Conservation (phyloP, 169 alveolate species). For the Cyclospora cayetanensis region DNA sequence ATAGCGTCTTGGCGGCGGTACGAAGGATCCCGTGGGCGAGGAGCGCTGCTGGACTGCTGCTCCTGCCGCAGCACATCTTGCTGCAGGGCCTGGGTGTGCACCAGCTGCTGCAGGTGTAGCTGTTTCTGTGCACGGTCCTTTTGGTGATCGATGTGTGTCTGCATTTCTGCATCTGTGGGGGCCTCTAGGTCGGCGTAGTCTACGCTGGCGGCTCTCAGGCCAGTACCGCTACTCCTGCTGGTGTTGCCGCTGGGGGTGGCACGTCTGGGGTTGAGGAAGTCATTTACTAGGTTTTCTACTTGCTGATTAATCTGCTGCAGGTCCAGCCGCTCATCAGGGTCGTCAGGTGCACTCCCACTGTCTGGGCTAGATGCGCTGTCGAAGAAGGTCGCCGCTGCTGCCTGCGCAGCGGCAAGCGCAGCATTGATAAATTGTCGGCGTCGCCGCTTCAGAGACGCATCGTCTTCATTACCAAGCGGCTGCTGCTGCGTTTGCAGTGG, state of each 20-base stretch:
- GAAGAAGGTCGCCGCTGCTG: slow-evolving; percentile 45
- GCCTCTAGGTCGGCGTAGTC: not conserved
- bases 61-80: not conserved
- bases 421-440: slow-evolving; percentile 21
- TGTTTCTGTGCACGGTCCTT: not conserved
- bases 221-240: not conserved
- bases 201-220: slow-evolving; percentile 9
- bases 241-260: not conserved
- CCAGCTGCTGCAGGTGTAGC: not conserved
- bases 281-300: slow-evolving; percentile 32
- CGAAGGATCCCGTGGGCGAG: not conserved
- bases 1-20: slow-evolving; percentile 5
- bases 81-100: not conserved
- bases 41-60: not conserved
- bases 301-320: slow-evolving; percentile 23
- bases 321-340: not conserved
- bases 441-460: not conserved
- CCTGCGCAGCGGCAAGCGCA: slow-evolving; percentile 45
- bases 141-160: not conserved
- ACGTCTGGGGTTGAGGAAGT: not conserved
- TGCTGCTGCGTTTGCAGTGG: slow-evolving; percentile 1
- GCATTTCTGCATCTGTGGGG: not conserved
- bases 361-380: not conserved
- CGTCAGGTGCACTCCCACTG: not conserved
- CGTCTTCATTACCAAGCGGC: not conserved